Percentiles rank a stretch among this genome's conserved stretches.
Evolutionary conservation across 2,329 filamentous ascomycete species (phyloP).

Genomic region (Paracamarosporium sp.): DNA sequence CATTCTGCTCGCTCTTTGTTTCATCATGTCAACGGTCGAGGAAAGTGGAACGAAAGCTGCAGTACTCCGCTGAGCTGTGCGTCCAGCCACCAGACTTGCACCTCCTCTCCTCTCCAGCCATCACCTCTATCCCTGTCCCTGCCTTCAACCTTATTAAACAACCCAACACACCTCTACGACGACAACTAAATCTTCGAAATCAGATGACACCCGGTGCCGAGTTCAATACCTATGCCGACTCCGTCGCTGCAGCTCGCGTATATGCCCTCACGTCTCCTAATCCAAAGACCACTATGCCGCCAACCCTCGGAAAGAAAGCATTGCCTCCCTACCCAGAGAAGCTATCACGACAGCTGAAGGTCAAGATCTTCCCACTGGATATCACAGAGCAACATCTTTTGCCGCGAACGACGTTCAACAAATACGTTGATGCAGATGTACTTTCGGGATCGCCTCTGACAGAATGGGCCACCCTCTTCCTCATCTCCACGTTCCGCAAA

Average conservation of each 20-base stretch:
- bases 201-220: slow-evolving; percentile 80
- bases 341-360: slow-evolving; percentile 49
- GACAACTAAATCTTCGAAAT: slow-evolving; percentile 40
- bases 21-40: background rate
- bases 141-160: slow-evolving; percentile 49
- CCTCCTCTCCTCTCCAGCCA: slow-evolving; percentile 24
- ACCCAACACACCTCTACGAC: slow-evolving; percentile 39
- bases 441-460: slow-evolving; percentile 50
- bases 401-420: slow-evolving; percentile 47
- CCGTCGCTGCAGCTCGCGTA: slow-evolving; percentile 55
- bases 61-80: slow-evolving; percentile 7
- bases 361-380: slow-evolving; percentile 58
- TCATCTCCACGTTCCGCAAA: slow-evolving; percentile 54
- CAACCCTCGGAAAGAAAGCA: slow-evolving; percentile 51
- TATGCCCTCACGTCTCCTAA: slow-evolving; percentile 59
- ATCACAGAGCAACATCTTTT: slow-evolving; percentile 55
- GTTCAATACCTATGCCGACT: slow-evolving; percentile 94
- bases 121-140: slow-evolving; percentile 33
- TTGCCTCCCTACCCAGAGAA: slow-evolving; percentile 49
- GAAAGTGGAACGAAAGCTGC: background rate
- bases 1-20: background rate
- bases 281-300: slow-evolving; percentile 82
- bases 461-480: slow-evolving; percentile 54
- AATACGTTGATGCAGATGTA: slow-evolving; percentile 28
- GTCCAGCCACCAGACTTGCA: slow-evolving; percentile 29